Conservation (phyloP, 2,329 filamentous ascomycete genomes). For the Xylaria sp. region DNA sequence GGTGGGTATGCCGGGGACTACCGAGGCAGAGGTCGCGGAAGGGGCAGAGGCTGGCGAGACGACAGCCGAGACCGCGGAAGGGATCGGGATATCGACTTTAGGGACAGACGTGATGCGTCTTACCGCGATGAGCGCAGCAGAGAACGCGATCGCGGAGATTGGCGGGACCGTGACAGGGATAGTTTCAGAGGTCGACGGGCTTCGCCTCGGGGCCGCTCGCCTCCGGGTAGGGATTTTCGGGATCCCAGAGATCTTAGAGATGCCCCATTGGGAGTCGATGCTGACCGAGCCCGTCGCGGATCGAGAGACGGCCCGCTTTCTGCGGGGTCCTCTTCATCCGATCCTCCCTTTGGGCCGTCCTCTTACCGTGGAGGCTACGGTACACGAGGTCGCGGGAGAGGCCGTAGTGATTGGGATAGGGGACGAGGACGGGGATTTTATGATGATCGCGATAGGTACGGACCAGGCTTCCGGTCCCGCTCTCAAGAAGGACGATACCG, state of each 20-base stretch:
- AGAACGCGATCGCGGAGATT: slow-evolving; percentile 56
- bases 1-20: slow-evolving; percentile 69
- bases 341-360: slow-evolving; percentile 60
- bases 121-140: slow-evolving; percentile 63
- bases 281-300: slow-evolving; percentile 66
- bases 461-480: slow-evolving; percentile 58
- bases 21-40: slow-evolving; percentile 59
- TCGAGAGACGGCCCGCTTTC: slow-evolving; percentile 75
- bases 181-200: slow-evolving; percentile 61
- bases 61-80: slow-evolving; percentile 64
- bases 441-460: slow-evolving; percentile 61
- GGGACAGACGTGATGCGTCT: slow-evolving; percentile 54
- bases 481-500: slow-evolving; percentile 66
- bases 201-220: slow-evolving; percentile 65
- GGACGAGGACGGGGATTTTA: slow-evolving; percentile 56
- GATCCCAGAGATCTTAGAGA: slow-evolving; percentile 56
- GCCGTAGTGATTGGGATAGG: slow-evolving; percentile 55
- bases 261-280: slow-evolving; percentile 64
- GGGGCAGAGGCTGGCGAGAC: slow-evolving; percentile 61
- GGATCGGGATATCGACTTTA: slow-evolving; percentile 62
- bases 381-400: slow-evolving; percentile 55
- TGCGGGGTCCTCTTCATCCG: slow-evolving; percentile 71
- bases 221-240: slow-evolving; percentile 65
- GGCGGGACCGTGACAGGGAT: slow-evolving; percentile 56
- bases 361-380: slow-evolving; percentile 61